Conservation (phyloP, 768 basidiomycete species). For the Lactarius sp. region DNA sequence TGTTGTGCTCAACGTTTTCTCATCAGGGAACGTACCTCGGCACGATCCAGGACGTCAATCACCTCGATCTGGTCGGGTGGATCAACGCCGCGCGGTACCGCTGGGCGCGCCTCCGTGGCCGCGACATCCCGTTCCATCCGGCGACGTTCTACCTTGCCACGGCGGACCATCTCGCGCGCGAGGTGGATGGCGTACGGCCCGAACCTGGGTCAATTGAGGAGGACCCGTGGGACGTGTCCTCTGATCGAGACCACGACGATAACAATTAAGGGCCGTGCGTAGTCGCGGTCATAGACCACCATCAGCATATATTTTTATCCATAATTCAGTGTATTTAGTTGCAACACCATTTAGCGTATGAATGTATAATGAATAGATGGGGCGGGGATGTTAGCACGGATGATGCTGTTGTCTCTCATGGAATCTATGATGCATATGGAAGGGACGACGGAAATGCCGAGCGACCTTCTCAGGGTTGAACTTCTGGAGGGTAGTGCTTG, state of each 20-base stretch:
- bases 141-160: conserved; percentile 88
- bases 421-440: too few species aligned
- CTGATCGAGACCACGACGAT: conserved; percentile 16
- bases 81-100: conserved; percentile 85
- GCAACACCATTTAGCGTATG: conserved; percentile 10
- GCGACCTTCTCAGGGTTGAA: too few species aligned
- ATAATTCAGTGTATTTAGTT: conserved; percentile 2
- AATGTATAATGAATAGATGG: background rate
- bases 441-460: too few species aligned
- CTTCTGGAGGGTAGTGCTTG: too few species aligned
- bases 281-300: background rate
- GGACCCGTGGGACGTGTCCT: conserved; percentile 27
- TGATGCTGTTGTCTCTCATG: too few species aligned
- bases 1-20: background rate
- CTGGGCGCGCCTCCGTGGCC: conserved; percentile 84
- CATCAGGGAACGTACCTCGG: conserved; percentile 85
- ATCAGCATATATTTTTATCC: background rate
- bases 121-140: conserved; percentile 86
- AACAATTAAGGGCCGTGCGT: background rate
- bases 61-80: conserved; percentile 93
- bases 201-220: conserved; percentile 13
- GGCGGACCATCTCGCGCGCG: conserved; percentile 69
- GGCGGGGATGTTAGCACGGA: background rate
- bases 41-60: conserved; percentile 87
- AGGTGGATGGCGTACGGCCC: conserved; percentile 57